Evolutionary conservation across 202 grass and related monocot species (phyloP).

Genomic region (Eragrostis tef): DNA sequence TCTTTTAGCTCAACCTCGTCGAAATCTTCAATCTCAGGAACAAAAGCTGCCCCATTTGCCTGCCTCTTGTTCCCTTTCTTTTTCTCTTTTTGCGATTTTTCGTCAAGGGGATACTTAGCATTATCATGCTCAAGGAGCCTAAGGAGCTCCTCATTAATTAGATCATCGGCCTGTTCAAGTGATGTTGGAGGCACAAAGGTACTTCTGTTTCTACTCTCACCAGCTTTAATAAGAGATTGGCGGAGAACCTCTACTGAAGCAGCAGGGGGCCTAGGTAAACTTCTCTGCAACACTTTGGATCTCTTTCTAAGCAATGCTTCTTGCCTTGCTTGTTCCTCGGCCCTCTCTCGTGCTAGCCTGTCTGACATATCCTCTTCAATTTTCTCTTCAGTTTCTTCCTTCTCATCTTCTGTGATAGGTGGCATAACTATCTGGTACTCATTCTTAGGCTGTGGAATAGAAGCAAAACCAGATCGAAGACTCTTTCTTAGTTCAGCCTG

Average conservation of each 20-base stretch:
- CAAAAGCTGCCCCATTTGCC: slow-evolving; percentile 48
- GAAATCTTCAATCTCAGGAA: slow-evolving; percentile 77
- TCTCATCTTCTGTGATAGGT: slow-evolving; percentile 65
- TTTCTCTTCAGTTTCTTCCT: slow-evolving; percentile 65
- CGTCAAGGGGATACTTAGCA: slow-evolving; percentile 82
- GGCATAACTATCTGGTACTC: slow-evolving; percentile 86
- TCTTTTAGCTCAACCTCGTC: slow-evolving; percentile 65
- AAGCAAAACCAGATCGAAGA: slow-evolving; percentile 59
- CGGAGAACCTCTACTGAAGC: slow-evolving; percentile 67
- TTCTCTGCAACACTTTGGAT: slow-evolving; percentile 86
- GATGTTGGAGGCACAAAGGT: slow-evolving; percentile 79
- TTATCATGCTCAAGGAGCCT: slow-evolving; percentile 77
- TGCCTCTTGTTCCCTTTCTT: slow-evolving; percentile 66
- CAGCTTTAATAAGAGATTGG: slow-evolving; percentile 57
- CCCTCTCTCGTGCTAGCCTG: slow-evolving; percentile 66
- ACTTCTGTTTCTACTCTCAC: slow-evolving; percentile 64
- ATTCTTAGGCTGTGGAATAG: slow-evolving; percentile 72
- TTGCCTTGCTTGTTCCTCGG: slow-evolving; percentile 66
- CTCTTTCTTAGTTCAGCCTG: slow-evolving; percentile 70
- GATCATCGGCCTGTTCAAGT: slow-evolving; percentile 79
- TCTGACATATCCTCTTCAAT: slow-evolving; percentile 88
- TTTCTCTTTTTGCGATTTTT: slow-evolving; percentile 65
- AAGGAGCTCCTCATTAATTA: slow-evolving; percentile 74
- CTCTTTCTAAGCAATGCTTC: slow-evolving; percentile 81
- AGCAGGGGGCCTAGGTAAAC: slow-evolving; percentile 71